Evolutionary conservation across 805 yeast species (phyloP), one percentile per base, ranked within the genome.

Genomic region (Kodamaea kaohsiungensis): DNA sequence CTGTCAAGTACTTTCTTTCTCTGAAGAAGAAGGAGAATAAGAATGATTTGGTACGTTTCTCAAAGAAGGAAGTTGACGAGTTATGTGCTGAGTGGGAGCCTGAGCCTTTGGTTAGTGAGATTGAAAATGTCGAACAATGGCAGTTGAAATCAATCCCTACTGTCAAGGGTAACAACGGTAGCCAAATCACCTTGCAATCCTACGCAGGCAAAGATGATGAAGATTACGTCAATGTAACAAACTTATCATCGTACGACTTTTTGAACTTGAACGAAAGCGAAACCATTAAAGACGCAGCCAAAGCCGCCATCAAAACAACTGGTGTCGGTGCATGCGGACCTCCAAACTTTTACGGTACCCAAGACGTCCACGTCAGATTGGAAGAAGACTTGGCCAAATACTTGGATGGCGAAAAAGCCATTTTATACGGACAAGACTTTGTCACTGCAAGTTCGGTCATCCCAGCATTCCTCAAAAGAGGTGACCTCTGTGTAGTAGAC

Each of bases 251-350:
- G 2, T 70, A 81, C 53, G 96, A 93, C 71, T 86, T 87, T 61
- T 77, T 90, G 65, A 81, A 85, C 61, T 72, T 91, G 66, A 81
- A 86, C 49, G 70, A 71, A 35, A 71, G 81, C 60, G 69, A 71
- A 17, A 66, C 58, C 13, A 76, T 91, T 40, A 74, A 75, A 51
- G 68, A 76, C 17, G 80, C 76, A 10, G 91, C 91, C 3, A 78
- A 82, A 51, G 67, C 75, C 30, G 78, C 84, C 18, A 84, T 95
- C 56, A 76, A 77, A 47, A 77, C 78, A 54, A 84, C 88, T 55
- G 99, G 99, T 67, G 98, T 95, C 50, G 99, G 99, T 59, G 93
- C 98, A 0, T 95, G 99, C 77, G 97, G 98, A 42, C 98, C 99
- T 4, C 96, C 98, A 43, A 96, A 96, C 53, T 95, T 95, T 65